Evolutionary conservation across 495 filamentous ascomycete species (phyloP), one percentile per base, ranked within the genome.

Genomic region (Sporormia fimetaria): DNA sequence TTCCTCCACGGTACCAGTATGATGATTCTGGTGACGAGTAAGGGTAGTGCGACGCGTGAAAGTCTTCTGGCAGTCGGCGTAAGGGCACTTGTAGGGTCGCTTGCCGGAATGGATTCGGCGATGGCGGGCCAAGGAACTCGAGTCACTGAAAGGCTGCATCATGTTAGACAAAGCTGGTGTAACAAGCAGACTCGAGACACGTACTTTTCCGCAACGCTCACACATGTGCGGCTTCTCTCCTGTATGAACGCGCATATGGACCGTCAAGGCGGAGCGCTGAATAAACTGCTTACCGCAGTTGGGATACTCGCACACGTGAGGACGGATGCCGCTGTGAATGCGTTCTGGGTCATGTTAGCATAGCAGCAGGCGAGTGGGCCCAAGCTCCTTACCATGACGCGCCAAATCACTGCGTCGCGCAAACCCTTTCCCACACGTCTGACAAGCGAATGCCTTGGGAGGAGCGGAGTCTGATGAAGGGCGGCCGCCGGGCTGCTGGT

Each of bases 211-310:
- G 61, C 90, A 98, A 47, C 83, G 71, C 63, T 96, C 92, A 58
- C 90, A 98, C 80, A 87, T 86, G 55, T 98, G 90, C 6, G 90
- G 90, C 60, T 98, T 98, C 61, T 98, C 90, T 31, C 90, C 90
- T 1, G 90, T 96, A 54, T 98, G 90, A 22, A 96, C 90, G 35
- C 90, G 80, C 47, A 80, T 75, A 61, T 98, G 90, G 3, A 98
- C 90, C 1, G 90, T 98, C 59, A 98, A 67, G 6, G 90, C 90
- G n/a, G 90, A 95, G 23, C 90, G 76, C 56, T 98, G 90, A 49
- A 98, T 98, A 58, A 98, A 98, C 55, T 88, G 87, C 58, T 96
- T 98, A 21, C 78, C 78, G 61, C 90, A 98, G 12, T 79, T 80
- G 26, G 81, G 81, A 59, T 75, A 81, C 48, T 94, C 87, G 61